Evolutionary conservation across 805 yeast species (phyloP), one percentile per base, ranked within the genome.

Genomic region (Torulaspora delbrueckii): DNA sequence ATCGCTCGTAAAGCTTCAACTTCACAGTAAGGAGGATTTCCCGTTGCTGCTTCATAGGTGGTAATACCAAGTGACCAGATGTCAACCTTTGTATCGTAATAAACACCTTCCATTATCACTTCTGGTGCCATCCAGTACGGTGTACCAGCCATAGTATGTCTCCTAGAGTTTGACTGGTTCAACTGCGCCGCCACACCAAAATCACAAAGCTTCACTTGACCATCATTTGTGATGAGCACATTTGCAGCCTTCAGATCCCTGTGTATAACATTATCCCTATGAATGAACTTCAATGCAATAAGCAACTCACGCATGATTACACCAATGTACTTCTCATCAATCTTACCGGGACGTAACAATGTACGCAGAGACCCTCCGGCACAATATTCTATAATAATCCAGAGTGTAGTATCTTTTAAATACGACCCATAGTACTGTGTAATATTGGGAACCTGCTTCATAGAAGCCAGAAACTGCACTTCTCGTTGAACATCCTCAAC

Each of bases 61-160:
- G 99, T 91, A 50, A 93, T 87, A 12, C 99, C 99, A 39, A 91
- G 66, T 0, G 98, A 90, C 99, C 99, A 93, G 6, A 93, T 86
- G 65, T 93, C 99, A 0, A 96, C 99, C 66, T 84, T 90, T 36
- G 83, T 78, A 63, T 86, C 96, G 71, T 93, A 86, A 7, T 83
- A 76, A 12, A 84, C 85, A 33, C 95, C 95, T 65, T 91, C 97
- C 69, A 86, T 77, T 32, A 91, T 91, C 26, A 91, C 99, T 65
- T 91, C 99, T 0, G 99, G 99, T 0, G 99, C 97, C 99, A 93
- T 93, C 99, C 99, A 93, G 62, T 89, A 93, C 0, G 95, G 95
- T 0, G 95, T 86, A 6, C 95, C 95, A 0, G 96, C 98, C 79
- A 95, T 89, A 0, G 99, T 93, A 28, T 91, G 86, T 56, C 99